phyloP scores from a whole-genome alignment of 495 filamentous ascomycete genomes.

The Aspergillus coremiiformis region DNA sequence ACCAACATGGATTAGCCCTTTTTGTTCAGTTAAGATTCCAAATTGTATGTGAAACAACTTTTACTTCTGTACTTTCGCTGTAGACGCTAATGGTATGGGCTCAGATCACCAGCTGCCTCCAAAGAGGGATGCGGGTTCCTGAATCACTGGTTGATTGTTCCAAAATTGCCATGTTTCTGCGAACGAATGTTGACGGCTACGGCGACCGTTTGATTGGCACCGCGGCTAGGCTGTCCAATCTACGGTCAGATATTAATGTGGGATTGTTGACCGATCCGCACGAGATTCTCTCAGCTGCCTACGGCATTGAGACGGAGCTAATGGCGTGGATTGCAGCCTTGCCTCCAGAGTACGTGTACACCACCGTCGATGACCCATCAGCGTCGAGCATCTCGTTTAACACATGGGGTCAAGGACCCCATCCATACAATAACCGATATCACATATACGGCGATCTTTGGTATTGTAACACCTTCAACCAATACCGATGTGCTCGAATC shows the following conservation, averaged over 20 bases:
- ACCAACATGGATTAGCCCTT: constrained; percentile 46
- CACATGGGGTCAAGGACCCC: constrained; percentile 21
- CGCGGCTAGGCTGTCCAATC: constrained; percentile 37
- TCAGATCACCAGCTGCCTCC: constrained; percentile 36
- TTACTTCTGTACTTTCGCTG: background rate
- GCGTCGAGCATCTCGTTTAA: constrained; percentile 14
- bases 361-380: constrained; percentile 17
- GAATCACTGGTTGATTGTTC: constrained; percentile 28
- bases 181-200: constrained; percentile 27
- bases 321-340: constrained; percentile 35
- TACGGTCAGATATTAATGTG: constrained; percentile 37
- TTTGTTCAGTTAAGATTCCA: constrained; percentile 50
- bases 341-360: constrained; percentile 32
- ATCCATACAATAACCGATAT: constrained; percentile 47
- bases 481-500: constrained; percentile 55
- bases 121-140: constrained; percentile 30
- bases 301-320: constrained; percentile 46
- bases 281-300: constrained; percentile 38
- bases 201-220: constrained; percentile 32
- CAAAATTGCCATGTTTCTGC: constrained; percentile 29
- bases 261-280: constrained; percentile 30
- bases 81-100: background rate
- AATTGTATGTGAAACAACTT: constrained; percentile 26
- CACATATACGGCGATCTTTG: constrained; percentile 53
- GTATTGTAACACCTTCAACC: constrained; percentile 53